Conservation (phyloP, 2,329 filamentous ascomycete species). For the Xylariomycetidae sp. region DNA sequence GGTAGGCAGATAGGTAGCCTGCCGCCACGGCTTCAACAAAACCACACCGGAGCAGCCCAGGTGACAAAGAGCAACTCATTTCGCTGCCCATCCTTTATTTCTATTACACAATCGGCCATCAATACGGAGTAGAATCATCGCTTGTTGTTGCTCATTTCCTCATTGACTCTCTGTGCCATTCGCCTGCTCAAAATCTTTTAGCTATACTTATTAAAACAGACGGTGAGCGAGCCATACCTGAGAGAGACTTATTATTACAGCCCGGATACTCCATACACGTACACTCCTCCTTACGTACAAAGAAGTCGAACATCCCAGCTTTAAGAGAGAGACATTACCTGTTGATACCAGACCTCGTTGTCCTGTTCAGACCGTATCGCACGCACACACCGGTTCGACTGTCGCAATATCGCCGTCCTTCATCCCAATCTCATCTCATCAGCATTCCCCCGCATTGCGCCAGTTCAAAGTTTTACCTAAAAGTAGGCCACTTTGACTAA, state of each 20-base stretch:
- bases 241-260: too few species aligned
- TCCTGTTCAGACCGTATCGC: too few species aligned
- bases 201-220: background rate
- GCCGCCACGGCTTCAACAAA: too few species aligned
- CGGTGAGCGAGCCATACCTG: background rate
- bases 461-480: background rate
- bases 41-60: too few species aligned
- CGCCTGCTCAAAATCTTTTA: background rate
- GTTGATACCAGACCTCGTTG: too few species aligned
- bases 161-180: background rate
- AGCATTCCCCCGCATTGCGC: background rate
- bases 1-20: too few species aligned
- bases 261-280: too few species aligned
- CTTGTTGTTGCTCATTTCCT: background rate
- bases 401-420: background rate
- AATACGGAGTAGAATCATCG: background rate
- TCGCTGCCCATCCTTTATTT: background rate
- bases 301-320: background rate
- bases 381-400: background rate
- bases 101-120: background rate
- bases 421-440: background rate
- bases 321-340: too few species aligned
- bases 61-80: background rate
- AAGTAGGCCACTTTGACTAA: background rate
- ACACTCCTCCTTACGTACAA: too few species aligned